Percentiles rank a stretch among this genome's conserved stretches.
Evolutionary conservation across 2,329 filamentous ascomycete genomes (phyloP).

Genomic region (Fusarium transvaalense): DNA sequence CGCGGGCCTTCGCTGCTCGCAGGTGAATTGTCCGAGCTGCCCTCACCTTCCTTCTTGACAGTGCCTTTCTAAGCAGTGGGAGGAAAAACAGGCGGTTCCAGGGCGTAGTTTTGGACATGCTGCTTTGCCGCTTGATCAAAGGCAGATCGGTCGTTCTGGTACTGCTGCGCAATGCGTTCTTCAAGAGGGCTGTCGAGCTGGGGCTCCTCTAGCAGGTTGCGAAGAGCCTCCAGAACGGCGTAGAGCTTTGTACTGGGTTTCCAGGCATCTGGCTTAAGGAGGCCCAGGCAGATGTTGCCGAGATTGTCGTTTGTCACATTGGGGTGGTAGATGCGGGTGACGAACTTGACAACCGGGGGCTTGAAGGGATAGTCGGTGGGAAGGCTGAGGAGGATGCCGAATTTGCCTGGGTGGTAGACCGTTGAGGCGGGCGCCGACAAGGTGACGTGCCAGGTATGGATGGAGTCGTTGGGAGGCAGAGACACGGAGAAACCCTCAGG

Average conservation of each 20-base stretch:
- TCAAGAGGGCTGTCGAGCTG: conserved; percentile 93
- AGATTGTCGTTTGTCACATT: conserved; percentile 90
- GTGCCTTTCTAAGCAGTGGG: conserved; percentile 29
- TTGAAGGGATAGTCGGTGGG: conserved; percentile 92
- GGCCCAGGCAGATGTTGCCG: conserved; percentile 86
- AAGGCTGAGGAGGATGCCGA: conserved; percentile 78
- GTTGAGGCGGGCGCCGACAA: conserved; percentile 60
- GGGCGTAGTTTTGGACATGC: conserved; percentile 82
- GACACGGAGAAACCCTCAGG: conserved; percentile 62
- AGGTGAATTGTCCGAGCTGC: background rate
- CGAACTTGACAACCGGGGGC: conserved; percentile 81
- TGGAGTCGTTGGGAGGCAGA: conserved; percentile 61
- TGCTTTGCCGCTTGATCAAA: conserved; percentile 81
- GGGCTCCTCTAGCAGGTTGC: conserved; percentile 80
- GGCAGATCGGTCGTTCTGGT: conserved; percentile 71
- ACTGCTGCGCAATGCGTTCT: conserved; percentile 87
- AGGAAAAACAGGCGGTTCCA: conserved; percentile 55
- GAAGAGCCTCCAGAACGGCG: conserved; percentile 81
- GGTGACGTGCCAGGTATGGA: conserved; percentile 66
- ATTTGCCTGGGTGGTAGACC: conserved; percentile 74
- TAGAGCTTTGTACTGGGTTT: conserved; percentile 85
- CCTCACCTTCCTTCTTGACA: background rate
- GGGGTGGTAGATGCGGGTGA: conserved; percentile 94
- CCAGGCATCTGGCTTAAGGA: conserved; percentile 89
- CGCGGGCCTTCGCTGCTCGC: background rate